Conservation (phyloP, 495 filamentous ascomycete species). For the Aspergillus panamensis region DNA sequence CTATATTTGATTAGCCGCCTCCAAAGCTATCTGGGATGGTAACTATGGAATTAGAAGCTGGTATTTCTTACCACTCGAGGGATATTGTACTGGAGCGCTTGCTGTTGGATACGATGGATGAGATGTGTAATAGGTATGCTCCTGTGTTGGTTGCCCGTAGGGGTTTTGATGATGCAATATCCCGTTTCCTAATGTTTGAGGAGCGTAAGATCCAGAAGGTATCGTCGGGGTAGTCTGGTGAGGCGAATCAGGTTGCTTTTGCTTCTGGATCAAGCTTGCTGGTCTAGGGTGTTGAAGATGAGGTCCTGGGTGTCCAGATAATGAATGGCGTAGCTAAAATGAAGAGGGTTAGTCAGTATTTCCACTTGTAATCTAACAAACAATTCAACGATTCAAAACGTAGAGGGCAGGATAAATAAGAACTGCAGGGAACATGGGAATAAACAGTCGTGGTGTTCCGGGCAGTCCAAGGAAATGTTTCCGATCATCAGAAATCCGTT, state of each 20-base stretch:
- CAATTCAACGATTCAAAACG: too few relatives aligned
- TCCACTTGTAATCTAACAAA: not conserved
- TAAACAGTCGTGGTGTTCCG: too few relatives aligned
- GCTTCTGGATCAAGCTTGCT: constrained; percentile 61
- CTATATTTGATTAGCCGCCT: constrained; percentile 39
- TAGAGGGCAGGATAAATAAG: too few relatives aligned
- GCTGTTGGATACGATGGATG: constrained; percentile 72
- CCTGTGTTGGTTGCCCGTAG: constrained; percentile 62
- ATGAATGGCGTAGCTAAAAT: constrained; percentile 35
- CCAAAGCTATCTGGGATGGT: not conserved
- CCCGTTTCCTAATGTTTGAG: constrained; percentile 44
- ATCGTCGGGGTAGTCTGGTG: constrained; percentile 42
- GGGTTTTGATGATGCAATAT: constrained; percentile 43
- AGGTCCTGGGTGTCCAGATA: constrained; percentile 27
- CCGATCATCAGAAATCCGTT: too few relatives aligned
- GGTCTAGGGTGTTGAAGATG: constrained; percentile 56
- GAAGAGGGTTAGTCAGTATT: constrained; percentile 15
- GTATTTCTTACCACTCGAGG: constrained; percentile 67
- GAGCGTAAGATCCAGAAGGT: constrained; percentile 56
- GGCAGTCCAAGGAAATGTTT: too few relatives aligned
- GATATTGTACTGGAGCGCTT: constrained; percentile 65
- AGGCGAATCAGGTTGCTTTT: constrained; percentile 57
- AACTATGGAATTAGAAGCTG: not conserved
- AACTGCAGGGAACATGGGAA: too few relatives aligned
- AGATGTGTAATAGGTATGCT: constrained; percentile 64